These are phyloP conservation scores for Kuraishia piskuri DNA, from an alignment of 805 yeast species.

Conservation along the genomic window DNA sequence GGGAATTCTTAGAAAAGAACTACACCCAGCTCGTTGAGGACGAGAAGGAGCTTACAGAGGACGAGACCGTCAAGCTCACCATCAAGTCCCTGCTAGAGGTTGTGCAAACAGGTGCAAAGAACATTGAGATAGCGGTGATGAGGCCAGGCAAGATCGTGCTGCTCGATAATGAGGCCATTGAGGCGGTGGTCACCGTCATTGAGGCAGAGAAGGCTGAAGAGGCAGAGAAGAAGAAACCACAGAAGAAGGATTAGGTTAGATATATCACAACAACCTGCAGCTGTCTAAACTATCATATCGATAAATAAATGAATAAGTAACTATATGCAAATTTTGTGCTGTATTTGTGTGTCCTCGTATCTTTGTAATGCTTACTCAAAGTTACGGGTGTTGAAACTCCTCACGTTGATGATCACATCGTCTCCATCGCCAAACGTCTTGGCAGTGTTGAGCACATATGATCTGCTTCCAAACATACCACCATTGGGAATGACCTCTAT, in stretches of 20 bases:
- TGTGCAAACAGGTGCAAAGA: conserved; percentile 96
- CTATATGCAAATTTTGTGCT: no score
- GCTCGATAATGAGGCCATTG: conserved; percentile 64
- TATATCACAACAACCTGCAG: neutral
- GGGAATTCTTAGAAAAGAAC: conserved; percentile 90
- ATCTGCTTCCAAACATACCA: neutral
- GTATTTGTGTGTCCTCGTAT: neutral
- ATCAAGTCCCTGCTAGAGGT: conserved; percentile 87
- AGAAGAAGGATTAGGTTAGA: conserved; percentile 13
- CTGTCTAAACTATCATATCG: neutral
- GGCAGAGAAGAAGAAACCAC: conserved; percentile 62
- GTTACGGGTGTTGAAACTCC: neutral
- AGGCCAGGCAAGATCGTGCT: conserved; percentile 55
- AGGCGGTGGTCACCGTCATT: conserved; percentile 66
- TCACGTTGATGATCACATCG: conserved; percentile 2
- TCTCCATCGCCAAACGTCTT: conserved; percentile 1
- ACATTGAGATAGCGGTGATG: conserved; percentile 87
- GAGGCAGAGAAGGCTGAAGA: conserved; percentile 84
- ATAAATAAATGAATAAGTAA: neutral
- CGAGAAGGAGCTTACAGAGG: conserved; percentile 52
- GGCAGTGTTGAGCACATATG: conserved; percentile 3
- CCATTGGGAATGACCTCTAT: conserved; percentile 4
- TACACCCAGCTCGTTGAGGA: conserved; percentile 32
- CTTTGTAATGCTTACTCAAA: neutral
- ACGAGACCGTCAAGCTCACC: conserved; percentile 70